Conservation (phyloP, 164 flowering plant genomes). For the Aristolochia fimbriata region DNA sequence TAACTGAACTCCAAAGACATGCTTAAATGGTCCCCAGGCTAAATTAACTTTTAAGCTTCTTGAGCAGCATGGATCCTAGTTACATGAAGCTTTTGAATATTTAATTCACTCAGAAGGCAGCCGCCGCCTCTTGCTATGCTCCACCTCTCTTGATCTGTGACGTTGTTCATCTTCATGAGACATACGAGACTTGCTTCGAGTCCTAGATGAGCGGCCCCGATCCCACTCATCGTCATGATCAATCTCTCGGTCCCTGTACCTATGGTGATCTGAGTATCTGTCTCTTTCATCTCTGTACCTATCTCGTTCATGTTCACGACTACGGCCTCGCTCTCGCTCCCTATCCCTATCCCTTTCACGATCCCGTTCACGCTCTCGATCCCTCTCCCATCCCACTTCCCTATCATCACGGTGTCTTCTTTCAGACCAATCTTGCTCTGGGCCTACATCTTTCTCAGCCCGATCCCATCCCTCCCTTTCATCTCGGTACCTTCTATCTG, state of each 20-base stretch:
- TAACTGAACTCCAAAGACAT: too few relatives aligned
- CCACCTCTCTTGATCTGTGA: slow-evolving; percentile 70
- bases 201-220: slow-evolving; percentile 61
- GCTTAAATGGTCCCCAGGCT: too few relatives aligned
- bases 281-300: slow-evolving; percentile 55
- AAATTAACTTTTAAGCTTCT: too few relatives aligned
- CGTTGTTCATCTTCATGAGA: slow-evolving; percentile 66
- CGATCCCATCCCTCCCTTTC: slow-evolving; percentile 65
- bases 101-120: slow-evolving; percentile 9
- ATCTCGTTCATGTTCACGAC: slow-evolving; percentile 6
- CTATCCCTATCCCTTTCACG: slow-evolving; percentile 33
- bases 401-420: slow-evolving; percentile 66
- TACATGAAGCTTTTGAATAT: neutral
- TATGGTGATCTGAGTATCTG: slow-evolving; percentile 50
- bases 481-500: slow-evolving; percentile 70
- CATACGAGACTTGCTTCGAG: slow-evolving; percentile 52
- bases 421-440: slow-evolving; percentile 54
- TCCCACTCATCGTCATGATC: slow-evolving; percentile 74
- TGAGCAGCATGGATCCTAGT: neutral
- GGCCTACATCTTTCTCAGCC: slow-evolving; percentile 56
- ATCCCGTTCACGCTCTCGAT: slow-evolving; percentile 33
- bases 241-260: slow-evolving; percentile 47
- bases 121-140: slow-evolving; percentile 52
- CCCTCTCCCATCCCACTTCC: slow-evolving; percentile 40
- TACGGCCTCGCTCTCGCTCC: slow-evolving; percentile 32